These are phyloP conservation scores for Lasiosphaeris hirsuta DNA, from an alignment of 495 filamentous ascomycete species.

Conservation along the genomic window DNA sequence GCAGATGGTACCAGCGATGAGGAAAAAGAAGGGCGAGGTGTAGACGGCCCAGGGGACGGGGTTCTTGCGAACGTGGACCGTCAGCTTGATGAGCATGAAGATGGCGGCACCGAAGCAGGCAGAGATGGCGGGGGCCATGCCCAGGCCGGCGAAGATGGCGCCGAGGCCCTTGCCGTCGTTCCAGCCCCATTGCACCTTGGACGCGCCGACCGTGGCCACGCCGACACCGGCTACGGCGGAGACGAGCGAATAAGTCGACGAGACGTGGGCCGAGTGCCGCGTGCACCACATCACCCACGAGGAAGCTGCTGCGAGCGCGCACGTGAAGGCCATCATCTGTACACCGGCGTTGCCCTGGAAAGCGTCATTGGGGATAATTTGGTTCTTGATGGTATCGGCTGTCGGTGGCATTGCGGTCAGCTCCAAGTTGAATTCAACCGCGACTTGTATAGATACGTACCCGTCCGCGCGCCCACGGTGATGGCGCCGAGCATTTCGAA, in stretches of 20 bases:
- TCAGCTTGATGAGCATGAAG: slow-evolving; percentile 61
- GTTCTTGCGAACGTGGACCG: slow-evolving; percentile 58
- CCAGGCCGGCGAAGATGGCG: slow-evolving; percentile 59
- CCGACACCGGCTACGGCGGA: slow-evolving; percentile 62
- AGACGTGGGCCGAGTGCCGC: slow-evolving; percentile 55
- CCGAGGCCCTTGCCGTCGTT: slow-evolving; percentile 46
- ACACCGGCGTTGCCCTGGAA: slow-evolving; percentile 54
- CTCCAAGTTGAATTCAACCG: no score
- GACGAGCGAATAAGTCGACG: slow-evolving; percentile 64
- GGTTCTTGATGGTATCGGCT: slow-evolving; percentile 65
- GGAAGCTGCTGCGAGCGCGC: slow-evolving; percentile 56
- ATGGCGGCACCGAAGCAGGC: slow-evolving; percentile 57
- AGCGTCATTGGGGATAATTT: slow-evolving; percentile 53
- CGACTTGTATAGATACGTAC: no score
- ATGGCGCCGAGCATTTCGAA: slow-evolving; percentile 67
- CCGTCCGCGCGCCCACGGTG: slow-evolving; percentile 57
- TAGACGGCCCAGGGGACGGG: slow-evolving; percentile 56
- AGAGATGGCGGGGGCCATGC: slow-evolving; percentile 59
- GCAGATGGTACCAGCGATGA: slow-evolving; percentile 56
- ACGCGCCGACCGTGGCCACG: slow-evolving; percentile 53
- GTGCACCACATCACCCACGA: slow-evolving; percentile 59
- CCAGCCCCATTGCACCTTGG: slow-evolving; percentile 53
- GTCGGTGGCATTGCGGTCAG: no score
- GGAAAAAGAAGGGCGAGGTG: slow-evolving; percentile 59
- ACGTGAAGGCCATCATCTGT: slow-evolving; percentile 61